Base-by-base conservation (phyloP, 164 flowering plant species). In the Vitis riparia region DNA sequence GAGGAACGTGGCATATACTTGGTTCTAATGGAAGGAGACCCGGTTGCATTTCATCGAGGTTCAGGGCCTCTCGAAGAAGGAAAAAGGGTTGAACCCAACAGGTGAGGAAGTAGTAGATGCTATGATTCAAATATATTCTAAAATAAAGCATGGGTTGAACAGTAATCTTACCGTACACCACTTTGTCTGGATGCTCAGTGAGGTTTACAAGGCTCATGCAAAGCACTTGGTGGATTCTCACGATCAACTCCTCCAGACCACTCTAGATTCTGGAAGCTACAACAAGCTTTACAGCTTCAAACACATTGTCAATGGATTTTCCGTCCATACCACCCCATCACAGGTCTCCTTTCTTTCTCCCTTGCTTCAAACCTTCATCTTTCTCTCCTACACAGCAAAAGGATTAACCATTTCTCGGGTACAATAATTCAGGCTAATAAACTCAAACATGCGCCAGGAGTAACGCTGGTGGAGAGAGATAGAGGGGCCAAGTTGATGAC, bases 261-360 rank as follows among this genome's bases (percentile, higher is more conserved):
- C 79, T 30, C 78, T 95, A 11, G 84, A 88, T 32, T 65, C 29
- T 3, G 92, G 89, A 30, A 82, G 83, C 77, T 95, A 87, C 78
- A 71, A 59, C 67, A 91, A 90, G 82, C 88, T 95, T n/a, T 85
- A 89, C 71, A 95, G 99, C 91, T 95, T 87, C 85, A 87, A 78
- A 61, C 90, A 95, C 76, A 69, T 89, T 17, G 77, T 86, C 30
- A 93, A 91, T 78, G 99, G 96, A 75, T 90, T 95, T 62, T 86
- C 97, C 7, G 81, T 95, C 64, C 96, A 89, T 61, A 85, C 91
- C 27, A 83, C 91, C 51, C 81, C 85, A 71, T 80, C 91, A 68
- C 93, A 92, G 90, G 97, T 89, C 51, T 17, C 7, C 44, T 37
- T 37, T 37, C 65, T 59, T 7, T 32, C 63, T 49, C 37, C 11